Conservation (phyloP, 192 early-diverging fungal species). For the Martensiomyces pterosporus region DNA sequence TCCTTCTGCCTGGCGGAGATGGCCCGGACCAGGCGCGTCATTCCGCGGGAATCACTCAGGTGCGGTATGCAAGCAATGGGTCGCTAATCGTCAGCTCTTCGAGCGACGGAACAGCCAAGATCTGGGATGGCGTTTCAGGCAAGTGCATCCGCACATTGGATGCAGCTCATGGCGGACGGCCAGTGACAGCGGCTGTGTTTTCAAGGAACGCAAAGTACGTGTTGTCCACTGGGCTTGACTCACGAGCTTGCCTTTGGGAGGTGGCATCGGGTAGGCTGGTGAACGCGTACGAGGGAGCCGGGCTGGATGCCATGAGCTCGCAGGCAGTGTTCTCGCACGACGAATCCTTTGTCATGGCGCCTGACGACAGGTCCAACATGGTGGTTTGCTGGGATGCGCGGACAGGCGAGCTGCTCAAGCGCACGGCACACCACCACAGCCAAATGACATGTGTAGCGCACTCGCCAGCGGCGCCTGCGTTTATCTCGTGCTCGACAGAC, state of each 20-base stretch:
- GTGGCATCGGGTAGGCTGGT: conserved; percentile 65
- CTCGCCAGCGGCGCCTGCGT: conserved; percentile 24
- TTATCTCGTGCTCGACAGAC: conserved; percentile 44
- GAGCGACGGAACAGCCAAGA: conserved; percentile 78
- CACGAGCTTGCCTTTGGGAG: conserved; percentile 77
- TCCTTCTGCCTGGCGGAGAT: conserved; percentile 53
- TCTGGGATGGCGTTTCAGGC: conserved; percentile 81
- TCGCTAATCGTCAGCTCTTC: conserved; percentile 71
- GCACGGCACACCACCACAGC: conserved; percentile 18
- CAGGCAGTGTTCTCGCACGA: conserved; percentile 61
- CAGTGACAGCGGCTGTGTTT: conserved; percentile 70
- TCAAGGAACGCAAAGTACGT: conserved; percentile 73
- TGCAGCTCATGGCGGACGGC: conserved; percentile 70
- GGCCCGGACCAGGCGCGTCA: conserved; percentile 33
- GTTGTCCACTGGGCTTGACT: conserved; percentile 77
- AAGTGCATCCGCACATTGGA: conserved; percentile 71
- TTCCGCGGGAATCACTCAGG: conserved; percentile 52
- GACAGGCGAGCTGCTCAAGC: conserved; percentile 55
- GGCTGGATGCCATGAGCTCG: conserved; percentile 28
- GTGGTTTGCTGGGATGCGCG: conserved; percentile 71
- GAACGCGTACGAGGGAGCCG: conserved; percentile 67
- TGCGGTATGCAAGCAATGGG: conserved; percentile 69
- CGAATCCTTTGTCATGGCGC: conserved; percentile 65
- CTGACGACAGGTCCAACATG: conserved; percentile 60
- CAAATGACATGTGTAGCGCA: conserved; percentile 30